Evolutionary conservation across 345 rosid species (phyloP).

Genomic region (Stellera chamaejasme): DNA sequence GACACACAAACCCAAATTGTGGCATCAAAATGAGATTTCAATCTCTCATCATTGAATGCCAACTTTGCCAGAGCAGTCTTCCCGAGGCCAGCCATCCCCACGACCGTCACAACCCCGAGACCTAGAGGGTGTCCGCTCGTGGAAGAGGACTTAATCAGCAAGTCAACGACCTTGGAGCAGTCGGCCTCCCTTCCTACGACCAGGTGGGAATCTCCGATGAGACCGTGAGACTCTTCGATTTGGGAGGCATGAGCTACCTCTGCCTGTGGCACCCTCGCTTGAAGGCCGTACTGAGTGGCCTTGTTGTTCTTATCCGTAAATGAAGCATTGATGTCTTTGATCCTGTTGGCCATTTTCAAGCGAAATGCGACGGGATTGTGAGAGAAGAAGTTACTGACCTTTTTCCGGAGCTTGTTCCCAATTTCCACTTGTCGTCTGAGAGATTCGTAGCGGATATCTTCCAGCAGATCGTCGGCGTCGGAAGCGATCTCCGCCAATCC

Average conservation of each 20-base stretch:
- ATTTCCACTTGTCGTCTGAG: slow-evolving; percentile 7
- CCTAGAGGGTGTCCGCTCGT: neutral
- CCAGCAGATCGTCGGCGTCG: slow-evolving; percentile 18
- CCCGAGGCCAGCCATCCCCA: slow-evolving; percentile 27
- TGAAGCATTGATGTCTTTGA: slow-evolving; percentile 1
- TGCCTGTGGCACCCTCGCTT: neutral
- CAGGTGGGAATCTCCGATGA: neutral
- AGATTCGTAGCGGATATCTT: slow-evolving; percentile 9
- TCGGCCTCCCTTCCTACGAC: slow-evolving; percentile 15
- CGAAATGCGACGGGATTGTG: neutral
- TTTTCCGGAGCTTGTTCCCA: neutral
- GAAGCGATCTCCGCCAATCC: slow-evolving; percentile 14
- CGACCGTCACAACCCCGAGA: neutral
- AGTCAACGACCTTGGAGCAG: slow-evolving; percentile 1
- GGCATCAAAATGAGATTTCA: neutral
- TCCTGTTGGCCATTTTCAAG: slow-evolving; percentile 3
- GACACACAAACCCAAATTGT: slow-evolving; percentile 14
- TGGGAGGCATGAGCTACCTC: neutral
- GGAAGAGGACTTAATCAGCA: slow-evolving; percentile 1
- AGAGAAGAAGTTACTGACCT: slow-evolving; percentile 11
- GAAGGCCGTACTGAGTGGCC: slow-evolving; percentile 4
- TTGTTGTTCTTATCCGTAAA: neutral
- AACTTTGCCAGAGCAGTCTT: slow-evolving; percentile 17
- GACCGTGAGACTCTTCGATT: neutral
- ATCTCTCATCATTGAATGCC: neutral